A percentile compares a stretch with the other conserved stretches of the same genome.
Evolutionary conservation across 2,329 filamentous ascomycete species (phyloP).

Genomic region (Cladophialophora carrionii): DNA sequence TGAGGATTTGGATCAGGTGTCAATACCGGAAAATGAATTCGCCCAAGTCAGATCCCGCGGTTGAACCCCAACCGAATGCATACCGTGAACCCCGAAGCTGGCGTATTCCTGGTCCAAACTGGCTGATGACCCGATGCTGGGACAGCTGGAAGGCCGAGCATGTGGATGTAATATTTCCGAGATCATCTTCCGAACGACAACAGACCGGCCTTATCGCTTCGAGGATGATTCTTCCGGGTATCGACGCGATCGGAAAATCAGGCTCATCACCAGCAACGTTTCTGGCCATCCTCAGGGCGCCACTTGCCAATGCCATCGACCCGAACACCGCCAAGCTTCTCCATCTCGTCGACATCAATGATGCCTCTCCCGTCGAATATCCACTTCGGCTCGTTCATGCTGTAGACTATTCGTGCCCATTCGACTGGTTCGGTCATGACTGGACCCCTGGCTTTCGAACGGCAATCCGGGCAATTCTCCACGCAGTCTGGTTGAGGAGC

Average conservation of each 20-base stretch:
- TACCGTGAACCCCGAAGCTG: no score
- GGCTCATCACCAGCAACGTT: conserved; percentile 13
- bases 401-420: conserved; percentile 52
- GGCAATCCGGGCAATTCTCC: conserved; percentile 37
- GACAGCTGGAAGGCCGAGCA: no score
- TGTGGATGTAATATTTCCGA: not conserved
- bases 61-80: not conserved
- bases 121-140: no score
- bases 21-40: not conserved
- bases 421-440: conserved; percentile 45
- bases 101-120: no score
- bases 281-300: conserved; percentile 23
- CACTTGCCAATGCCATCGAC: conserved; percentile 43
- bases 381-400: conserved; percentile 53
- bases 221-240: not conserved
- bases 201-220: not conserved
- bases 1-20: not conserved
- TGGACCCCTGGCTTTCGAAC: conserved; percentile 29
- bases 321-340: conserved; percentile 45
- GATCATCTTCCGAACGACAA: not conserved
- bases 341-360: conserved; percentile 44
- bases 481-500: conserved; percentile 11
- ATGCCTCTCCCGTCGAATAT: conserved; percentile 55
- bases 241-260: no score
- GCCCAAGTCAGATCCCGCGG: not conserved